These are phyloP conservation scores for Leccinum disarticulatum DNA, from an alignment of 768 basidiomycete species.

Conservation along the genomic window DNA sequence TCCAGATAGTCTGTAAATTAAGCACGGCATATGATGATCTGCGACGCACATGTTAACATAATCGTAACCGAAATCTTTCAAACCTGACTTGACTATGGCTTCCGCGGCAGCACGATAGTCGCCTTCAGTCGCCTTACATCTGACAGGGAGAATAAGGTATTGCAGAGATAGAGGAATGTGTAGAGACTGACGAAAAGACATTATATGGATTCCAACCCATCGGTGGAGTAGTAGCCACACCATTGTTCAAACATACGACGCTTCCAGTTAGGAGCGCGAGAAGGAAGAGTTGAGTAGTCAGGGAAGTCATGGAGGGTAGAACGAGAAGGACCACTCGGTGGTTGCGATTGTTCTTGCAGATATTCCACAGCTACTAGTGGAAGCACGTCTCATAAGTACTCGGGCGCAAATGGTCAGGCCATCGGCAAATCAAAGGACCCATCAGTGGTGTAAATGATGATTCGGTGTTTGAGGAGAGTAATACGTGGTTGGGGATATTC, in stretches of 20 bases:
- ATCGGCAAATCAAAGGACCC: neutral
- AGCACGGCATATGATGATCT: neutral
- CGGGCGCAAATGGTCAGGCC: neutral
- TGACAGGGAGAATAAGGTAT: neutral
- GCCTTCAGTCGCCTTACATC: constrained; percentile 7
- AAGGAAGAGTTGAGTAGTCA: neutral
- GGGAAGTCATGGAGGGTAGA: neutral
- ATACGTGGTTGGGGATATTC: neutral
- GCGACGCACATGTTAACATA: constrained; percentile 11
- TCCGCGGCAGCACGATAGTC: constrained; percentile 9
- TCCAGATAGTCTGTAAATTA: neutral
- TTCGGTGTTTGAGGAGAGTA: neutral
- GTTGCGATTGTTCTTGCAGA: neutral
- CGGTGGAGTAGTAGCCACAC: constrained; percentile 11
- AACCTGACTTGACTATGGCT: constrained; percentile 4
- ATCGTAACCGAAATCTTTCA: constrained; percentile 6
- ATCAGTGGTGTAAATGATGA: neutral
- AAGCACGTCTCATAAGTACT: neutral
- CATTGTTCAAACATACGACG: constrained; percentile 6
- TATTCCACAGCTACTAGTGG: neutral
- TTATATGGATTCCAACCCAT: constrained; percentile 22
- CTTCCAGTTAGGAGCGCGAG: neutral
- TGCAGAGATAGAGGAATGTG: neutral
- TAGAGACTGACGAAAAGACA: constrained; percentile 7
- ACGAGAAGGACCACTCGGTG: neutral